Evolutionary conservation across 2,329 filamentous ascomycete genomes (phyloP), one percentile per base, ranked within the genome.

Genomic region (Pseudofabraea citricarpa): DNA sequence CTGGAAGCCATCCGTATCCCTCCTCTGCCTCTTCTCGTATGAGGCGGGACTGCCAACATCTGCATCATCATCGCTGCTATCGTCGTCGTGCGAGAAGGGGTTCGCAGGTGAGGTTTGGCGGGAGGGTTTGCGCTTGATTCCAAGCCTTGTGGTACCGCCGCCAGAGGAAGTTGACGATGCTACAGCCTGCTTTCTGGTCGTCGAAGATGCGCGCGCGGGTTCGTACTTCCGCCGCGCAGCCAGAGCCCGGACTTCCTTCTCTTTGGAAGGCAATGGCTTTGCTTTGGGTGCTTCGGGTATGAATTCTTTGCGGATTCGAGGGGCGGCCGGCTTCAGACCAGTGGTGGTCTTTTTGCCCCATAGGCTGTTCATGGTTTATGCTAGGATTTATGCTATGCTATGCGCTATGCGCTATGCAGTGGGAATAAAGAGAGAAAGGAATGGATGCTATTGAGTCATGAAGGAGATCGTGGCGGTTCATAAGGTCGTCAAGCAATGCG

Each of bases 1-100:
- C 12, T 49, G 43, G 18, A 40, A 15, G 4, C 35, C 39, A 21
- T 22, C 23, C 3, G 36, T 40, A 12, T 47, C 47, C 5, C 40
- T 22, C 44, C 51, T 60, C 29, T 46, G 50, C 18, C 55, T 46
- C 47, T 56, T 59, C 12, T 41, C 41, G 7, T 35, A 39, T 19
- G 29, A 20, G 10, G 27, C 20, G 29, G 35, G 29, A 3, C 29
- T 44, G 8, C 41, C 38, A 3, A 47, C 44, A 16, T 47, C 41
- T 9, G 44, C 38, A 10, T 54, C 48, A 26, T 46, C 46, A 35
- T 49, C 44, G 19, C 49, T 44, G n/a, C 46, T 36, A 6, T 55
- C 49, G 26, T 47, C 47, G 35, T 49, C 41, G 19, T 54, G 48
- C 13, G 32, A 51, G n/a, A 15, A 56, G 36, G n/a, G 33, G 45